Percentiles rank a stretch among this genome's conserved stretches.
Conservation (phyloP, 1,284 basidiomycete genomes). For the Flammula alnicola region DNA sequence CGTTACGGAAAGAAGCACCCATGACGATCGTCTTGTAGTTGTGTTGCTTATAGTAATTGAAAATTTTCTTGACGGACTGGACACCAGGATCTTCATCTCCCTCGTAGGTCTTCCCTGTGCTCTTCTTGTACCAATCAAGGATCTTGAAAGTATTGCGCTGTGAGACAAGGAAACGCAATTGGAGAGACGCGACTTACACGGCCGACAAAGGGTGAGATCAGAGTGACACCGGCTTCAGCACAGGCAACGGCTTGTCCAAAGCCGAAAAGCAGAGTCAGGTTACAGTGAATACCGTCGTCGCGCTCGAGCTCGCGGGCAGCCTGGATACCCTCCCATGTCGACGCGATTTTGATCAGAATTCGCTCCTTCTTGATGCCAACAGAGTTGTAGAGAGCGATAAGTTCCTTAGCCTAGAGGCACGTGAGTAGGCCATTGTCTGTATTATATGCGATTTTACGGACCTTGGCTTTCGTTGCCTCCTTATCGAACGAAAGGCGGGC, state of each 20-base stretch:
- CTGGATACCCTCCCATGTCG: conserved; percentile 99
- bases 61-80: conserved; percentile 93
- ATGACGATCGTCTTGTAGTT: conserved; percentile 99
- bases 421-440: not conserved
- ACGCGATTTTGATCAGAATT: conserved; percentile 98
- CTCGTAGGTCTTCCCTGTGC: conserved; percentile 83
- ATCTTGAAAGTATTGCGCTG: conserved; percentile 53
- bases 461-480: conserved; percentile 89
- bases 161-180: not conserved
- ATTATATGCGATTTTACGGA: conserved; percentile 23
- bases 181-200: conserved; percentile 61
- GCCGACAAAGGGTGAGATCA: conserved; percentile 99
- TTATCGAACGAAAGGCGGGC: conserved; percentile 97
- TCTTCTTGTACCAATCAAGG: conserved; percentile 96
- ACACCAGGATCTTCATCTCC: conserved; percentile 97
- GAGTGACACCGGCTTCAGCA: conserved; percentile 96
- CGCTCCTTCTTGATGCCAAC: conserved; percentile 93
- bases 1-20: conserved; percentile 99
- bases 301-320: conserved; percentile 95
- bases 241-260: conserved; percentile 98
- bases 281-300: conserved; percentile 96
- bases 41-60: conserved; percentile 99
- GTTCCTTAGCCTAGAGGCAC: conserved; percentile 74
- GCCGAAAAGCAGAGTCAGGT: conserved; percentile 98
- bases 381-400: conserved; percentile 94